Base-by-base conservation (phyloP, 768 basidiomycete species). In the Artomyces pyxidatus region DNA sequence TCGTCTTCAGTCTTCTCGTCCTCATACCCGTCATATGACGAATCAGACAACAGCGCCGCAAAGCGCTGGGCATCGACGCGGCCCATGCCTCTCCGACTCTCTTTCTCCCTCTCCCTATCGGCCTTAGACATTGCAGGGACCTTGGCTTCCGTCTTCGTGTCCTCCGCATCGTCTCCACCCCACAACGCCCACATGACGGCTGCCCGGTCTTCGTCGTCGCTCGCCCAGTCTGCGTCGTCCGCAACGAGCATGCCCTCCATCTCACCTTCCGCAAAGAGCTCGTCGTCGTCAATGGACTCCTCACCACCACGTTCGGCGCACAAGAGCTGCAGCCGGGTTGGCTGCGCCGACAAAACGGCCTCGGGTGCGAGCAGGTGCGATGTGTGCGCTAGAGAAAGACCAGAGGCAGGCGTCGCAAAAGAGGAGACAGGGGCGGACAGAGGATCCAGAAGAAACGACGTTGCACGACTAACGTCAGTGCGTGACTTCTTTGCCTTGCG, bases 201-300 rank as follows among this genome's bases (percentile, higher is more conserved):
- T 32, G 48, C 53, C 54, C 54, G 58, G 50, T 49, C 57, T 22
- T 42, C 52, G 22, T 42, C 40, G 23, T 45, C 52, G 37, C 56
- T 50, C n/a, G 46, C 51, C 7, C 44, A 58, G 19, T 53, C 17
- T 22, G 54, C 58, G 12, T 53, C 42, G 2, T 62, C 61, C 71
- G 71, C 65, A 48, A 88, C 67, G 19, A 86, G 54, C 25, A 86
- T 46, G 17, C 67, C 72, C 47, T 88, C 85, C 23, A 85, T 61
- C 62, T 90, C 88, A 3, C 79, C 83, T 26, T 77, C 73, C 3
- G 65, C 74, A 51, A 90, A 87, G 21, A 90, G 66, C 50, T 89
- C 88, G 7, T 86, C 81, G 51, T 91, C 88, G 1, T 58, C 53
- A 17, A 90, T 77, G 19, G 64, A 69, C 6, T 66, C 68, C 41